Percentiles rank a stretch among this genome's conserved stretches.
Conservation (phyloP, 129 eudicot genomes). For the Artemisia tridentata region DNA sequence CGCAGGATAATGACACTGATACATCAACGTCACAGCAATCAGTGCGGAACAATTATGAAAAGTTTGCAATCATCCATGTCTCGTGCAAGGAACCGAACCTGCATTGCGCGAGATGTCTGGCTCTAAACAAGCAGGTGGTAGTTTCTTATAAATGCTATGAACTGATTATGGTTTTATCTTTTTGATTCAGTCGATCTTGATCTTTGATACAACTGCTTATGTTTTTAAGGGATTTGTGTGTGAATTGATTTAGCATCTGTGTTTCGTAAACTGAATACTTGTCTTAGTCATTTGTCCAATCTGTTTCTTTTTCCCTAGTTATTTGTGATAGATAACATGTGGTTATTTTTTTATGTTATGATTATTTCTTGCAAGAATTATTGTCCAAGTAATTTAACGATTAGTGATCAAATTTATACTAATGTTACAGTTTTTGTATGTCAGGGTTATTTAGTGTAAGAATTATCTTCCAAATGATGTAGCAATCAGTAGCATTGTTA, state of each 20-base stretch:
- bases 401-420: background rate
- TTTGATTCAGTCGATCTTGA: background rate
- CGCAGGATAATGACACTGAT: too few relatives aligned
- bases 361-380: background rate
- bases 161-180: background rate
- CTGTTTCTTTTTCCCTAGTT: background rate
- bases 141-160: background rate
- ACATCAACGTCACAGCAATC: too few relatives aligned
- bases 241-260: slow-evolving; percentile 4
- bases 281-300: background rate
- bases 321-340: too few relatives aligned
- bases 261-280: background rate
- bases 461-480: too few relatives aligned
- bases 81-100: too few relatives aligned
- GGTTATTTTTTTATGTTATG: background rate
- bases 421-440: background rate
- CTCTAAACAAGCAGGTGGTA: background rate
- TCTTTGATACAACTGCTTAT: background rate
- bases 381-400: background rate
- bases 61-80: too few relatives aligned
- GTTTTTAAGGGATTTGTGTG: background rate
- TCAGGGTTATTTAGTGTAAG: background rate
- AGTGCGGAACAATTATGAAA: too few relatives aligned
- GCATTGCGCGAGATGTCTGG: too few relatives aligned
- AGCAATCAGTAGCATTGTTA: too few relatives aligned